phyloP scores from a whole-genome alignment of 192 early-diverging fungal genomes.

The Pilobolus umbonatus region DNA sequence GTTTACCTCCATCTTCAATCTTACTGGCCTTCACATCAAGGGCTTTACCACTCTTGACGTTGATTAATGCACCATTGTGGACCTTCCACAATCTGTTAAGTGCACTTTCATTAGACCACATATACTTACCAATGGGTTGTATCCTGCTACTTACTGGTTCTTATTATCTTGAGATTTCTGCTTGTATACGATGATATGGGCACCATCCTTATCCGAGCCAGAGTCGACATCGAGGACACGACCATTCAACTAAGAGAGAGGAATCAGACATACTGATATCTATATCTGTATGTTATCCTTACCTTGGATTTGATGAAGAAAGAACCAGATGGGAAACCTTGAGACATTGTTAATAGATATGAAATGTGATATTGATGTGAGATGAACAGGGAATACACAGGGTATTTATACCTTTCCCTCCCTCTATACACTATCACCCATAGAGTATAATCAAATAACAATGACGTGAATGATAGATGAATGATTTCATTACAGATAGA shows the following conservation, averaged over 20 bases:
- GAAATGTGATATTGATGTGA: not conserved
- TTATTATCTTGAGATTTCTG: slow-evolving; percentile 6
- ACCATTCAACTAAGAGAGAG: slow-evolving; percentile 16
- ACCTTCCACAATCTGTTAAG: slow-evolving; percentile 17
- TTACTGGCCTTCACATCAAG: slow-evolving; percentile 22
- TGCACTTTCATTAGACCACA: not conserved
- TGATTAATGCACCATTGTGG: slow-evolving; percentile 18
- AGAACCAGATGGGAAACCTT: slow-evolving; percentile 4
- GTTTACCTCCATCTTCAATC: slow-evolving; percentile 5
- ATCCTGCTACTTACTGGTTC: slow-evolving; percentile 25
- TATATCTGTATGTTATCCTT: not conserved
- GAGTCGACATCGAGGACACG: slow-evolving; percentile 20
- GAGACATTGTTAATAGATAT: slow-evolving; percentile 1
- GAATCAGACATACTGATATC: not conserved
- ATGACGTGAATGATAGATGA: not conserved
- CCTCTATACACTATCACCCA: not conserved
- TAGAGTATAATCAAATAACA: too few relatives aligned
- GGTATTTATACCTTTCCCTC: not conserved
- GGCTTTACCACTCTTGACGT: slow-evolving; percentile 20
- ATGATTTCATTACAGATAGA: not conserved
- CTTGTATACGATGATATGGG: slow-evolving; percentile 18
- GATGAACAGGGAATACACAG: not conserved
- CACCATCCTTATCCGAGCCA: slow-evolving; percentile 19
- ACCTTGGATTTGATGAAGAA: slow-evolving; percentile 15
- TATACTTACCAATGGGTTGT: not conserved